A percentile compares a stretch with the other conserved stretches of the same genome.
Evolutionary conservation across 371 early-diverging fungal species (phyloP).

Genomic region (Quaeritorhiza haematococci): DNA sequence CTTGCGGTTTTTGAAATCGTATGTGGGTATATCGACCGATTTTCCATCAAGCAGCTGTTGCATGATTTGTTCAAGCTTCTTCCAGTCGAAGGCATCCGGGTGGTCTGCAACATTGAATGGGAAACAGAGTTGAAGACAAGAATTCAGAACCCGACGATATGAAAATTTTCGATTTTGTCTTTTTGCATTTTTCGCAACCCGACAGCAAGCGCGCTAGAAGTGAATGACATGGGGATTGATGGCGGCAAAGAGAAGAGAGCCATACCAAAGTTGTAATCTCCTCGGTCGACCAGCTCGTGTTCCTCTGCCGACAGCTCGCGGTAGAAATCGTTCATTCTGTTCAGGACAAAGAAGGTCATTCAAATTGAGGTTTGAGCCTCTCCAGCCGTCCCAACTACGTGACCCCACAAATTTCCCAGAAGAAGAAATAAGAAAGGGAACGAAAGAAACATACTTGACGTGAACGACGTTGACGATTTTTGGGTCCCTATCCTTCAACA

Average conservation of each 20-base stretch:
- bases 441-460: slow-evolving; percentile 4
- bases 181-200: too few species aligned
- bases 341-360: slow-evolving; percentile 6
- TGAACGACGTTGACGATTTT: slow-evolving; percentile 5
- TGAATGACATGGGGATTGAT: too few species aligned
- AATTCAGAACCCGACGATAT: neutral
- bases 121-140: neutral
- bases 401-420: neutral
- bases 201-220: too few species aligned
- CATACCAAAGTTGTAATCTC: slow-evolving; percentile 46
- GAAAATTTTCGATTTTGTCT: too few species aligned
- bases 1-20: slow-evolving; percentile 42
- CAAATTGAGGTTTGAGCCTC: neutral
- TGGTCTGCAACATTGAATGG: slow-evolving; percentile 34
- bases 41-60: slow-evolving; percentile 39
- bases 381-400: neutral
- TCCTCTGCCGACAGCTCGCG: slow-evolving; percentile 43
- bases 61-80: slow-evolving; percentile 41
- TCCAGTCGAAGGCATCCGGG: slow-evolving; percentile 61
- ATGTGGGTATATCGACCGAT: slow-evolving; percentile 44
- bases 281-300: slow-evolving; percentile 30
- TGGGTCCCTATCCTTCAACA: slow-evolving; percentile 5
- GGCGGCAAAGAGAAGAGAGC: neutral
- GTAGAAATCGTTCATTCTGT: slow-evolving; percentile 58
- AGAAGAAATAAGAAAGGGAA: neutral